Evolutionary conservation across 306 rosid species (phyloP), one percentile per base, ranked within the genome.

Genomic region (Abrus pulchellus): DNA sequence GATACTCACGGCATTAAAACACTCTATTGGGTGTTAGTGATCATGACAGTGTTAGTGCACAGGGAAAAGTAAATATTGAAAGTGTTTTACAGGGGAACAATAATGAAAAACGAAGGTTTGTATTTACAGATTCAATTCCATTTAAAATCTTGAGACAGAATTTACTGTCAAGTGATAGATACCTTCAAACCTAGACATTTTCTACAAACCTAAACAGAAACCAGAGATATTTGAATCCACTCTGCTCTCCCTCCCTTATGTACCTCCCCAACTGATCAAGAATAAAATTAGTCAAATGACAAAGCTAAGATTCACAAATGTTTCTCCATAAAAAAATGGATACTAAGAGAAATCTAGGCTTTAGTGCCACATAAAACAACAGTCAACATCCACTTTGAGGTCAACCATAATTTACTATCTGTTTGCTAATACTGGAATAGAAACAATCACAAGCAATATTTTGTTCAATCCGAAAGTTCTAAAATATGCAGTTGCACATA

Each of bases 271-370:
- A 20, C 12, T 8, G 9, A 14, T 33, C 48, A 60, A 45, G 6
- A 67, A 78, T 43, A 78, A 78, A 78, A 78, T 57, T 66, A 54
- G 41, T 66, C 53, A 53, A 27, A 67, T 68, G 57, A 54, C 47
- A 63, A 75, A 43, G 36, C 38, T 14, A 41, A 40, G 40, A 76
- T 49, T 36, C 5, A 47, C 5, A 3, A 54, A 73, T 41, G n/a
- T 65, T 44, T 66, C 43, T 55, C 9, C 67, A 40, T 41, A 13
- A 45, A 78, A 29, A 43, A 36, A 5, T 14, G n/a, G 56, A 52
- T 36, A 9, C 38, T 30, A 8, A 67, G 28, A 32, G 48, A 78
- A 68, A 12, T 7, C 43, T 53, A 5, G 7, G 47, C 8, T 41
- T 28, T 13, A 40, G 3, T 41, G 30, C 47, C 67, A 55, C 82